phyloP scores from a whole-genome alignment of 2,329 filamentous ascomycete genomes.

The Conoideocrella luteorostrata region DNA sequence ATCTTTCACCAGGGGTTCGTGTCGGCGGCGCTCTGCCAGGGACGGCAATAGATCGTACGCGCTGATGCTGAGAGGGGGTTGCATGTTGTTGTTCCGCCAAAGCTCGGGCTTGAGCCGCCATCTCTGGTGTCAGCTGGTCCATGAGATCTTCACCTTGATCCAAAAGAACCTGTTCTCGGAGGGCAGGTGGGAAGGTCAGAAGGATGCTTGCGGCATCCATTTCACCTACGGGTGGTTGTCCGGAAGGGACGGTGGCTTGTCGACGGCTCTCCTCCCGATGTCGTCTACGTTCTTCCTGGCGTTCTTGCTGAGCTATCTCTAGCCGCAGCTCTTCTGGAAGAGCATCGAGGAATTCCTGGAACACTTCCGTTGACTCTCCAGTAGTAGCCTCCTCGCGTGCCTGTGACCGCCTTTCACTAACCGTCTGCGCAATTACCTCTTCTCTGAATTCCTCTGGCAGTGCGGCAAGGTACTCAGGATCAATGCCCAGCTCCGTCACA shows the following conservation, averaged over 20 bases:
- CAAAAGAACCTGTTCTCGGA: constrained; percentile 81
- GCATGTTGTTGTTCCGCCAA: constrained; percentile 43
- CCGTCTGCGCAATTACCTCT: constrained; percentile 88
- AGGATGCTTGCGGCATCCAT: constrained; percentile 94
- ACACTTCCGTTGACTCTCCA: constrained; percentile 76
- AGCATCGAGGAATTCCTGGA: constrained; percentile 89
- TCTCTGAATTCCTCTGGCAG: constrained; percentile 94
- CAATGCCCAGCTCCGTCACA: constrained; percentile 90
- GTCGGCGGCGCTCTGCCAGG: constrained; percentile 15
- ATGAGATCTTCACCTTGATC: constrained; percentile 88
- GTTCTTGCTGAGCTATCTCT: constrained; percentile 87
- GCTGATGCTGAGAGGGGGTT: constrained; percentile 20
- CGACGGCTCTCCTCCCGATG: constrained; percentile 77
- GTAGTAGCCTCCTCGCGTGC: constrained; percentile 60
- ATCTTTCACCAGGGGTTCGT: constrained; percentile 29
- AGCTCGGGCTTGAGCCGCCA: constrained; percentile 78
- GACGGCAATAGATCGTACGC: constrained; percentile 22
- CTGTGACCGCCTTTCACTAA: constrained; percentile 75
- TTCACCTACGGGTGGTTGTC: constrained; percentile 51
- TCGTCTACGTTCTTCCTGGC: constrained; percentile 77
- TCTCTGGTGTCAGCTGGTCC: constrained; percentile 74
- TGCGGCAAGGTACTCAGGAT: constrained; percentile 90
- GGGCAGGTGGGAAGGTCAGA: constrained; percentile 75
- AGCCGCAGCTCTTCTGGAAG: constrained; percentile 83
- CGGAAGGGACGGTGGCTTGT: constrained; percentile 48